phyloP scores from a whole-genome alignment of 2,329 filamentous ascomycete species.

The Exserohilum rostratum region DNA sequence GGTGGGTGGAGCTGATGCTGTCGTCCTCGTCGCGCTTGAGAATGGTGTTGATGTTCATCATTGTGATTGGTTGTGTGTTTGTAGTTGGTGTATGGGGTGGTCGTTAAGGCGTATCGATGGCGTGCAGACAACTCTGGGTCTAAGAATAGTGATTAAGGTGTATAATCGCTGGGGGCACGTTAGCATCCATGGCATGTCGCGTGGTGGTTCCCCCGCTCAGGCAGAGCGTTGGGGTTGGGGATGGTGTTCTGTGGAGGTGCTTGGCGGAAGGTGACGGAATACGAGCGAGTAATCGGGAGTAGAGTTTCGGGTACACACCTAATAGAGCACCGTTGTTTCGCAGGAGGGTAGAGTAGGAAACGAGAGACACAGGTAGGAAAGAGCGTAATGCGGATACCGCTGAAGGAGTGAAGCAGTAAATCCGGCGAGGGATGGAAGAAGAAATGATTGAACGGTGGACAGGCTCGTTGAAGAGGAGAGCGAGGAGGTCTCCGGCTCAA shows the following conservation, averaged over 20 bases:
- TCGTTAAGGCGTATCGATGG: conserved; percentile 31
- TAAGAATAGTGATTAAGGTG: conserved; percentile 33
- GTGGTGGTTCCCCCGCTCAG: conserved; percentile 12
- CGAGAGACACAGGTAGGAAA: conserved; percentile 39
- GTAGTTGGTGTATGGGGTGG: conserved; percentile 14
- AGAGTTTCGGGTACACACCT: conserved; percentile 37
- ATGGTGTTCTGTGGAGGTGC: not conserved
- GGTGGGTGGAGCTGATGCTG: conserved; percentile 65
- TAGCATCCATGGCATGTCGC: conserved; percentile 19
- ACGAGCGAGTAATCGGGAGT: conserved; percentile 7
- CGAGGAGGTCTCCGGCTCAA: conserved; percentile 27
- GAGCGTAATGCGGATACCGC: conserved; percentile 58
- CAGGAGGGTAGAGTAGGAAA: conserved; percentile 21
- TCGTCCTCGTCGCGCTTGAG: conserved; percentile 56
- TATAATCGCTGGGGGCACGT: conserved; percentile 33
- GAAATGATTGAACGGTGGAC: conserved; percentile 28
- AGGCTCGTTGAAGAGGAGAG: conserved; percentile 44
- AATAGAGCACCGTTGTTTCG: conserved; percentile 22
- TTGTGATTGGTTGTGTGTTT: conserved; percentile 20
- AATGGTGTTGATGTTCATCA: conserved; percentile 56
- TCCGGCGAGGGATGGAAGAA: conserved; percentile 39
- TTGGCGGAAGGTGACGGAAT: conserved; percentile 26
- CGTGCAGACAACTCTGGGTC: conserved; percentile 23
- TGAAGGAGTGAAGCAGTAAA: conserved; percentile 69
- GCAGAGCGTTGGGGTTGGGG: conserved; percentile 19